Evolutionary conservation across 2,329 filamentous ascomycete genomes (phyloP).

Genomic region (Nannizziopsis barbatae): DNA sequence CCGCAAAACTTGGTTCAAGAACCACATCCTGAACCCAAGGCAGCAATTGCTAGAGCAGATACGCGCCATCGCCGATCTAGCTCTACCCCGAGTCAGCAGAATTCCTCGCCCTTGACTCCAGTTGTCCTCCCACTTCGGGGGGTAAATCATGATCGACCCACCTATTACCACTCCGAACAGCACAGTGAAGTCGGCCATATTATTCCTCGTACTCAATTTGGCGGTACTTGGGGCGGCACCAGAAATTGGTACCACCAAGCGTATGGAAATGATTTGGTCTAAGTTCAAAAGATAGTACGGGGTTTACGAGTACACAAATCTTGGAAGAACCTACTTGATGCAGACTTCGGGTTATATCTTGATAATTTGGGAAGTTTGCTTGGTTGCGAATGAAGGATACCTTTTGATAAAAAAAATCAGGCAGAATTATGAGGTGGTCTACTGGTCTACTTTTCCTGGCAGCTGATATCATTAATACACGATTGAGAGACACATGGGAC

Average conservation of each 20-base stretch:
- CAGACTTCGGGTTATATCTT: too few species aligned
- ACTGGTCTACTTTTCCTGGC: too few species aligned
- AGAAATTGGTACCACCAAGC: slow-evolving; percentile 13
- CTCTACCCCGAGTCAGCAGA: not conserved
- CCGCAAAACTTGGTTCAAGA: not conserved
- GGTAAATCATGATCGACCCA: not conserved
- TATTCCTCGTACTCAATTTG: not conserved
- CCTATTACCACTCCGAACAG: not conserved
- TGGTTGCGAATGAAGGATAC: too few species aligned
- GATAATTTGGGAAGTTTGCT: too few species aligned
- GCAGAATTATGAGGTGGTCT: too few species aligned
- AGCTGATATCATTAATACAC: too few species aligned
- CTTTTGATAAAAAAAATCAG: too few species aligned
- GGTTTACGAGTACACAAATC: too few species aligned
- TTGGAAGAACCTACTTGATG: too few species aligned
- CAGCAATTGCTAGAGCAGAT: not conserved
- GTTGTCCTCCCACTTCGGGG: not conserved
- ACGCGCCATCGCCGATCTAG: not conserved
- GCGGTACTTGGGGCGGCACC: slow-evolving; percentile 12
- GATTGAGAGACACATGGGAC: too few species aligned
- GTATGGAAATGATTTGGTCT: not conserved
- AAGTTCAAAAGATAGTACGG: not conserved
- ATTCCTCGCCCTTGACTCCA: not conserved
- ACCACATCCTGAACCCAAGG: not conserved
- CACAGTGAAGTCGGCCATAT: not conserved